Conservation (phyloP, 495 filamentous ascomycete genomes). For the Podospora conica region DNA sequence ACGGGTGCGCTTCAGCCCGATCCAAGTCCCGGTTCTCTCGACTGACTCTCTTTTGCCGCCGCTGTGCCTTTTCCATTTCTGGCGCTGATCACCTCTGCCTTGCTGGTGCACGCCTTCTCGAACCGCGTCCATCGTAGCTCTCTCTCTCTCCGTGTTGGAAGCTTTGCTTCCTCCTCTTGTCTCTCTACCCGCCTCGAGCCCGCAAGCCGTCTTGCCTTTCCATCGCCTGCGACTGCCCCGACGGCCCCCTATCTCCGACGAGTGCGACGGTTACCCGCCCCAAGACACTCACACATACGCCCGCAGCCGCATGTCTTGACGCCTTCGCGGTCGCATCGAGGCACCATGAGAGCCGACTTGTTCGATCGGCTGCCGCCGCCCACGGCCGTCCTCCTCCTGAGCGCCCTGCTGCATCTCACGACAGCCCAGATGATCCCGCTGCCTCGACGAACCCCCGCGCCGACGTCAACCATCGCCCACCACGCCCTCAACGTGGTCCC, state of each 20-base stretch:
- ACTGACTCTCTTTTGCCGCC: conserved; percentile 7
- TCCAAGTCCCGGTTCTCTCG: background rate
- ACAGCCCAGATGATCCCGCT: conserved; percentile 32
- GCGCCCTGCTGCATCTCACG: conserved; percentile 29
- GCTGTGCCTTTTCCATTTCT: conserved; percentile 8
- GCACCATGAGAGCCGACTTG: conserved; percentile 28
- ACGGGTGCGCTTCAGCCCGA: too few relatives aligned
- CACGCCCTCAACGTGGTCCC: conserved; percentile 38
- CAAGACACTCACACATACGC: conserved; percentile 3
- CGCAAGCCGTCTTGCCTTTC: background rate
- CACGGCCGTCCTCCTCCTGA: conserved; percentile 37
- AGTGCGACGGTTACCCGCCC: background rate
- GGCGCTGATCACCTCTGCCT: conserved; percentile 5
- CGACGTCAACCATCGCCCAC: conserved; percentile 36
- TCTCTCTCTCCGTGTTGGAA: background rate
- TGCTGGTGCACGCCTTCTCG: background rate
- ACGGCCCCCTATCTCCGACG: background rate
- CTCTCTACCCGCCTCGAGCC: background rate
- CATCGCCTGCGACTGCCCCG: background rate
- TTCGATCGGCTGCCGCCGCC: conserved; percentile 38
- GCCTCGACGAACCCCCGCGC: conserved; percentile 13
- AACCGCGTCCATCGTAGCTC: conserved; percentile 2
- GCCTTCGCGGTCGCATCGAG: conserved; percentile 3
- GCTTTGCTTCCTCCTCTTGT: background rate
- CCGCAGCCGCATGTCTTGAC: conserved; percentile 14